These are phyloP conservation scores for Hypoxylon lienhwacheense DNA, from an alignment of 495 filamentous ascomycete species.

Conservation along the genomic window DNA sequence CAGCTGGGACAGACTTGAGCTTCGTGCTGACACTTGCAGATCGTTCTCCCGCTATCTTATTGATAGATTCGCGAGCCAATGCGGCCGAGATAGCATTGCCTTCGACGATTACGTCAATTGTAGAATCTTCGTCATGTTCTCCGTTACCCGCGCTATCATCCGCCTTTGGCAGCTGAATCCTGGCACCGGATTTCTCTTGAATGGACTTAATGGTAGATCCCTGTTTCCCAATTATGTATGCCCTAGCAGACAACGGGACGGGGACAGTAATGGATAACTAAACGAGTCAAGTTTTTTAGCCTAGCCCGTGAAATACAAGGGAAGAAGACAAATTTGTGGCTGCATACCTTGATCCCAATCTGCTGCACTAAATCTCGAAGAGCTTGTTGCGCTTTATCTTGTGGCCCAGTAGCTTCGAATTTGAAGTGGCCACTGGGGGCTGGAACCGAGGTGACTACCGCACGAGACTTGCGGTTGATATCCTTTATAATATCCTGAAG, in stretches of 20 bases:
- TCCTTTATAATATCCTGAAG: slow-evolving; percentile 80
- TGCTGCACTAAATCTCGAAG: slow-evolving; percentile 83
- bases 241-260: slow-evolving; percentile 77
- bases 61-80: slow-evolving; percentile 78
- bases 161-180: slow-evolving; percentile 81
- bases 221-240: slow-evolving; percentile 87
- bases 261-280: slow-evolving; percentile 58
- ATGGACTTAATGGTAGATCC: slow-evolving; percentile 89
- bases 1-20: slow-evolving; percentile 78
- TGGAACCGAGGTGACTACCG: slow-evolving; percentile 73
- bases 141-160: slow-evolving; percentile 55
- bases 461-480: slow-evolving; percentile 84
- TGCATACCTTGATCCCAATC: slow-evolving; percentile 76
- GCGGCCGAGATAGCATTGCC: slow-evolving; percentile 83
- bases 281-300: slow-evolving; percentile 18
- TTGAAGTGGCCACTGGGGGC: slow-evolving; percentile 67
- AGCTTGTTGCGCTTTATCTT: slow-evolving; percentile 75
- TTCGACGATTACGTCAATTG: slow-evolving; percentile 84
- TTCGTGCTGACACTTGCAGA: slow-evolving; percentile 76
- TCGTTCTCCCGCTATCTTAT: slow-evolving; percentile 81
- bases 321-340: not conserved
- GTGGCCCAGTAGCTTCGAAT: slow-evolving; percentile 79
- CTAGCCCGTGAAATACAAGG: too few species aligned
- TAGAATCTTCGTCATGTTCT: slow-evolving; percentile 74
- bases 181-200: slow-evolving; percentile 79